Conservation (phyloP, 768 basidiomycete species). For the Porphyrellus cyaneotinctus region DNA sequence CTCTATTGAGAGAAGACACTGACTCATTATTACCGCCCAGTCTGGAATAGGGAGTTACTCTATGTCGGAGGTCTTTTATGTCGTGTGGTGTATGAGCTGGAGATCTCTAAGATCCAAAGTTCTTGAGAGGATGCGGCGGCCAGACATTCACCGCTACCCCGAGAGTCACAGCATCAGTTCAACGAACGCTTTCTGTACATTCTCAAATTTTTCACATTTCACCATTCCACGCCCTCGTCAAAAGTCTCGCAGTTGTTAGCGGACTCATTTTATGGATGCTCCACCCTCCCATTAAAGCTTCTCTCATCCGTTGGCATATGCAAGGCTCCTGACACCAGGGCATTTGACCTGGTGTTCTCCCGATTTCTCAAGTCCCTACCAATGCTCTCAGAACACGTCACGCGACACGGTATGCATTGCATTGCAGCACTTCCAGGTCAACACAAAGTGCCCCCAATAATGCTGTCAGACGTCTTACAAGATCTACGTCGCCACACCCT, state of each 20-base stretch:
- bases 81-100: slow-evolving; percentile 79
- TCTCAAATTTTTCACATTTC: slow-evolving; percentile 11
- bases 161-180: background rate
- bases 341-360: slow-evolving; percentile 62
- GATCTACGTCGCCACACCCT: slow-evolving; percentile 70
- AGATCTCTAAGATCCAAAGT: slow-evolving; percentile 53
- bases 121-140: background rate
- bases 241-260: slow-evolving; percentile 72
- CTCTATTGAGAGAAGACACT: background rate
- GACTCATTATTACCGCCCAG: slow-evolving; percentile 30
- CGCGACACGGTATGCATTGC: slow-evolving; percentile 50
- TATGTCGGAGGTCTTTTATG: slow-evolving; percentile 79
- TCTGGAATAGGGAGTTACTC: slow-evolving; percentile 88
- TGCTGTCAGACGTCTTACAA: slow-evolving; percentile 71
- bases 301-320: slow-evolving; percentile 73
- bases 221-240: slow-evolving; percentile 62
- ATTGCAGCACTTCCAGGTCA: slow-evolving; percentile 54
- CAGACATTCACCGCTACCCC: background rate
- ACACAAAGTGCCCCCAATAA: slow-evolving; percentile 66
- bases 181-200: slow-evolving; percentile 3
- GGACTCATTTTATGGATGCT: slow-evolving; percentile 72
- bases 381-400: slow-evolving; percentile 56
- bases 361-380: slow-evolving; percentile 75
- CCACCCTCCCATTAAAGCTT: slow-evolving; percentile 55
- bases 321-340: slow-evolving; percentile 59